Base-by-base conservation (phyloP, 345 rosid genomes). In the Boechera retrofracta region DNA sequence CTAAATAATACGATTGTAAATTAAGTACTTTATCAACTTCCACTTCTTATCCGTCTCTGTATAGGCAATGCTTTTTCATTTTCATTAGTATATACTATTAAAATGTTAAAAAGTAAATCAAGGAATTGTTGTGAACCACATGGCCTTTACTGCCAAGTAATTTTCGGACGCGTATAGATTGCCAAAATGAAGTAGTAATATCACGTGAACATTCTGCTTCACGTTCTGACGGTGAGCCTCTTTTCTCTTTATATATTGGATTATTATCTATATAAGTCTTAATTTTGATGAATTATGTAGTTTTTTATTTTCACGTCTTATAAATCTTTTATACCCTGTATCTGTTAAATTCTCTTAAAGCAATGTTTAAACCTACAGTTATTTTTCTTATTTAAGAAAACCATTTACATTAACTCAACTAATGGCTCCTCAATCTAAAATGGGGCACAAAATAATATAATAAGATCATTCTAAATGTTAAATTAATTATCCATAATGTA, bases 171-270 rank as follows among this genome's bases (percentile, higher is more conserved):
- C 64, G 51, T 62, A 53, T 52, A 53, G 49, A 44, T 76, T 69
- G 57, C 80, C 57, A 44, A 44, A 21, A 53, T 32, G 49, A 53
- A 63, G 71, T 69, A 42, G 18, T 62, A 3, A n/a, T 53, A 52
- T 69, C 80, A 77, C 80, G 80, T 77, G 80, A 77, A 69, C 51
- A 54, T 53, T 69, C 75, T 76, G 57, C 75, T 69, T 61, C 70
- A 52, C 65, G 41, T 69, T 69, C 75, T 64, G 64, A 68, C 44
- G 29, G 31, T 45, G 32, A 48, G 21, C 36, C 61, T 60, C 73
- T 58, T 45, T 48, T 38, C 60, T 49, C 69, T 26, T 55, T 69
- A 31, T 68, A 67, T 47, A 6, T 3, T 36, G 6, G 6, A 38
- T 73, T 71, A 33, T 59, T 45, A 44, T 28, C 12, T 13, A 24